These are phyloP conservation scores for Solanum hybrid DNA, from an alignment of 305 asterid species.

Conservation along the genomic window DNA sequence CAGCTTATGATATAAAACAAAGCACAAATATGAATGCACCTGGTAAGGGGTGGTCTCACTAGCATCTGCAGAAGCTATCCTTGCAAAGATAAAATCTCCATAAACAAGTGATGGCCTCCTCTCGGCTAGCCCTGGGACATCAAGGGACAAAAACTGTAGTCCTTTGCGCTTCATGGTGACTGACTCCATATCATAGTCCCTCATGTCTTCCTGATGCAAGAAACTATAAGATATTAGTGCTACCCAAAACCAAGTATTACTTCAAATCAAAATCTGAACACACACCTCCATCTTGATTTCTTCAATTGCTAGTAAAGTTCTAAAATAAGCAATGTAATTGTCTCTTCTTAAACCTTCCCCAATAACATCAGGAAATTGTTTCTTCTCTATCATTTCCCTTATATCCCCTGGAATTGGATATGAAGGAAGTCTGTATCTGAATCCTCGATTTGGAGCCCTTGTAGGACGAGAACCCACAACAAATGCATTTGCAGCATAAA, in stretches of 20 bases:
- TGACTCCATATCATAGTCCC: conserved; percentile 62
- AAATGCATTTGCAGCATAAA: conserved; percentile 26
- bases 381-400: conserved; percentile 35
- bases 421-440: conserved; percentile 21
- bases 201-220: conserved; percentile 64
- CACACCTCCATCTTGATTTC: conserved; percentile 90
- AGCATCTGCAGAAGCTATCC: conserved; percentile 35
- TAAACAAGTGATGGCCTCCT: conserved; percentile 88
- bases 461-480: conserved; percentile 64
- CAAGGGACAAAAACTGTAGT: conserved; percentile 48
- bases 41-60: conserved; percentile 28
- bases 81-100: conserved; percentile 60
- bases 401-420: conserved; percentile 53
- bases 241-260: not conserved
- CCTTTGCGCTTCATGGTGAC: conserved; percentile 45
- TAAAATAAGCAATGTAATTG: conserved; percentile 52
- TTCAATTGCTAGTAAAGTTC: conserved; percentile 64
- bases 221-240: conserved; percentile 3
- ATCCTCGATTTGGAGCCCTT: conserved; percentile 21
- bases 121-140: conserved; percentile 97
- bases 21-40: conserved; percentile 31
- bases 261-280: conserved; percentile 14
- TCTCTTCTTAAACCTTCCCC: conserved; percentile 32
- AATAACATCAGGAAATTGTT: conserved; percentile 54
- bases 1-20: not conserved